A percentile compares a stretch with the other conserved stretches of the same genome.
Conservation (phyloP, 1,139 yeast genomes). For the Blastobotrys niveus region DNA sequence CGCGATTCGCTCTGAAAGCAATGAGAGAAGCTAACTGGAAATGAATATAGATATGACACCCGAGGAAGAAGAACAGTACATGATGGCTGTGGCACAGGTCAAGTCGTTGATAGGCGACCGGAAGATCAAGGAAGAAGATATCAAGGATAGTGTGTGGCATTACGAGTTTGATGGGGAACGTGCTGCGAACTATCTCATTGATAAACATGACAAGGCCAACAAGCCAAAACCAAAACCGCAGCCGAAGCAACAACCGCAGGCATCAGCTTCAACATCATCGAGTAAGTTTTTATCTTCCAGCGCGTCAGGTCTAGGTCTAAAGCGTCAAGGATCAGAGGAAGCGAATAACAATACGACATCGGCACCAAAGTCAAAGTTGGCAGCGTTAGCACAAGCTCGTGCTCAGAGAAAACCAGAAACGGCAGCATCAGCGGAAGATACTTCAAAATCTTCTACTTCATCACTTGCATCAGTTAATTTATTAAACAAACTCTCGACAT, state of each 20-base stretch:
- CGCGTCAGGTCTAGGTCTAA: constrained; percentile 8
- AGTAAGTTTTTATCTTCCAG: constrained; percentile 18
- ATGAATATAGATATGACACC: constrained; percentile 20
- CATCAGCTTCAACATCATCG: too few species aligned
- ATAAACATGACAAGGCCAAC: constrained; percentile 29
- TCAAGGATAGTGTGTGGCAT: constrained; percentile 57
- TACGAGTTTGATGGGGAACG: constrained; percentile 54
- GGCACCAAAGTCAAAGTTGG: constrained; percentile 38
- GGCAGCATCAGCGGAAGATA: background rate
- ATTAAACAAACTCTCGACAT: constrained; percentile 8
- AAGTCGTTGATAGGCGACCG: constrained; percentile 46
- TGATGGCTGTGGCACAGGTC: constrained; percentile 35
- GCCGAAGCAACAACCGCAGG: constrained; percentile 9
- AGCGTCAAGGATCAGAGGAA: constrained; percentile 8
- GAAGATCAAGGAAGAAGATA: constrained; percentile 46
- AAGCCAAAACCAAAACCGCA: constrained; percentile 14
- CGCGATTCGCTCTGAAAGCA: background rate
- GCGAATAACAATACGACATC: background rate
- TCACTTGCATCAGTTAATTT: constrained; percentile 7
- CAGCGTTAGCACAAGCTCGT: constrained; percentile 46
- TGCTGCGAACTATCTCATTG: constrained; percentile 49
- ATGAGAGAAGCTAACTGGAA: too few species aligned
- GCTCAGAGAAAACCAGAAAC: constrained; percentile 17
- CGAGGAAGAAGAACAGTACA: constrained; percentile 23
- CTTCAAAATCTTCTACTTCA: background rate